A percentile compares a stretch with the other conserved stretches of the same genome.
Conservation (phyloP, 2,329 filamentous ascomycete genomes). For the Curvularia verruculosa region DNA sequence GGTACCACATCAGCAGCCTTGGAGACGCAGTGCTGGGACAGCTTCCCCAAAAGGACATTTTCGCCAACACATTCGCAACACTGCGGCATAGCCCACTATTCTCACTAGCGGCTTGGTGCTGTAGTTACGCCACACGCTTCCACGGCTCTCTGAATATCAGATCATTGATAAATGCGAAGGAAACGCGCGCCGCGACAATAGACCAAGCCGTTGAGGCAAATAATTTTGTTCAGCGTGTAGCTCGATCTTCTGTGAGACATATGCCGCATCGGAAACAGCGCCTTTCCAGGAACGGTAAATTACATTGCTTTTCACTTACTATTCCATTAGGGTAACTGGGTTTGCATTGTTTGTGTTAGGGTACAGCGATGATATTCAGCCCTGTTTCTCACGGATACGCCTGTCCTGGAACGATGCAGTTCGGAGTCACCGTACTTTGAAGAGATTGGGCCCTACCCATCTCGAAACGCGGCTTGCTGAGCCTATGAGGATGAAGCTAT, state of each 20-base stretch:
- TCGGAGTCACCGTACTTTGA: background rate
- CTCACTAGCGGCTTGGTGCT: background rate
- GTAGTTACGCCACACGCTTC: background rate
- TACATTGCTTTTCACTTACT: background rate
- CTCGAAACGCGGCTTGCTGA: background rate
- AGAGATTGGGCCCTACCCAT: background rate
- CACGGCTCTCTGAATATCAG: slow-evolving; percentile 1
- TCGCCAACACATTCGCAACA: background rate
- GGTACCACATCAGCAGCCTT: background rate
- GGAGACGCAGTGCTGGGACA: background rate
- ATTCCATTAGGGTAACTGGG: background rate
- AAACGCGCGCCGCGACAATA: no score
- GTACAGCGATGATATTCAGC: background rate
- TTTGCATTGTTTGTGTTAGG: background rate
- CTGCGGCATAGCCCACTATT: background rate
- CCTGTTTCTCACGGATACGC: background rate
- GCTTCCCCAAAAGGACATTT: background rate
- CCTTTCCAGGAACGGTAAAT: background rate
- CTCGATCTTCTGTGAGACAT: background rate
- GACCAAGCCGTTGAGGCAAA: background rate
- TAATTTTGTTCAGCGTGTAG: no score
- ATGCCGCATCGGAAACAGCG: background rate
- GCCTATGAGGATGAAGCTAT: background rate
- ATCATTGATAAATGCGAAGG: slow-evolving; percentile 1
- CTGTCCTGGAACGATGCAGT: background rate